phyloP scores from a whole-genome alignment of 2,329 filamentous ascomycete species.

The Alternaria alternata region DNA sequence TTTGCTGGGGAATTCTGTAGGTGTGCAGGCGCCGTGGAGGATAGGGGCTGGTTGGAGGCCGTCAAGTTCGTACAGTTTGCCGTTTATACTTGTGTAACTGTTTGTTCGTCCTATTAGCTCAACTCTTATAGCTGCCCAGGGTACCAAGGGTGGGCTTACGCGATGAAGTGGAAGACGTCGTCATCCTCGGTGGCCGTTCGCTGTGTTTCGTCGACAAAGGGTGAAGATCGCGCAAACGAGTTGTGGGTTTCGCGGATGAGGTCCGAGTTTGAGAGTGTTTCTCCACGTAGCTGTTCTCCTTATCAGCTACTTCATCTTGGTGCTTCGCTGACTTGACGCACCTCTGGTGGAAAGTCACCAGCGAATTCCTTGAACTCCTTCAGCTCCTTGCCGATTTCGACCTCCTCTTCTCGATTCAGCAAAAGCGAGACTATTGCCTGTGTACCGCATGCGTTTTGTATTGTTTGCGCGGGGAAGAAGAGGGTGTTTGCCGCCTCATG shows the following conservation, averaged over 20 bases:
- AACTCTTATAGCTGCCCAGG: not conserved
- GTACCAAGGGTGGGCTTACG: slow-evolving; percentile 47
- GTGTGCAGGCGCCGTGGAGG: slow-evolving; percentile 77
- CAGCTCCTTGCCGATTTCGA: slow-evolving; percentile 77
- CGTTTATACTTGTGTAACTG: slow-evolving; percentile 79
- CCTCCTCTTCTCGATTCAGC: slow-evolving; percentile 77
- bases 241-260: slow-evolving; percentile 76
- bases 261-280: slow-evolving; percentile 73
- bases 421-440: slow-evolving; percentile 93
- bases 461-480: slow-evolving; percentile 97
- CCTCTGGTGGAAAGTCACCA: slow-evolving; percentile 74
- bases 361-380: slow-evolving; percentile 88
- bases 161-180: slow-evolving; percentile 97
- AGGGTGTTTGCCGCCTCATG: slow-evolving; percentile 74
- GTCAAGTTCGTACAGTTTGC: slow-evolving; percentile 90
- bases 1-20: slow-evolving; percentile 76
- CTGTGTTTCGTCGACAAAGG: slow-evolving; percentile 91
- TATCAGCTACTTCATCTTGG: slow-evolving; percentile 11
- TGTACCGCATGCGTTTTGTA: slow-evolving; percentile 97
- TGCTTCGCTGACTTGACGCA: slow-evolving; percentile 32
- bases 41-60: slow-evolving; percentile 94
- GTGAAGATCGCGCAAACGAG: slow-evolving; percentile 85
- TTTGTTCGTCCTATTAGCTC: slow-evolving; percentile 10
- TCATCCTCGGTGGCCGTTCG: slow-evolving; percentile 75
- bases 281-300: slow-evolving; percentile 66